Percentiles rank a stretch among this genome's conserved stretches.
These are phyloP conservation scores for Paramecium primaurelia DNA, from an alignment of 73 alveolate genomes.

Conservation along the genomic window DNA sequence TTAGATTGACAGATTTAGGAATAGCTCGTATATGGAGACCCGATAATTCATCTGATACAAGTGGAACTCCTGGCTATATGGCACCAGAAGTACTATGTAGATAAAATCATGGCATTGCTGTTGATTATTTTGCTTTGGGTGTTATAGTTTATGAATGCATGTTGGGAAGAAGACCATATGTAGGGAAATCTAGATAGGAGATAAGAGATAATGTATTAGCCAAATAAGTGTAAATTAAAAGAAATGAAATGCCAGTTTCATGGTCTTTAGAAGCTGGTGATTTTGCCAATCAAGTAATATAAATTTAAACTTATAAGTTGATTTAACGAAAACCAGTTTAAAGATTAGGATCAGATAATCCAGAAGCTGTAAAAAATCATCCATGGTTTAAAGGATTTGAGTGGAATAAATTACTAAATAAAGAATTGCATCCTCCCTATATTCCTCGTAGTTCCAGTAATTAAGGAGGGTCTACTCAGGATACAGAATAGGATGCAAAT, in stretches of 20 bases:
- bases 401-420: slow-evolving; percentile 56
- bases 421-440: slow-evolving; percentile 46
- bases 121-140: slow-evolving; percentile 83
- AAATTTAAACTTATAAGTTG: slow-evolving; percentile 40
- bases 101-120: slow-evolving; percentile 83
- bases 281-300: slow-evolving; percentile 74
- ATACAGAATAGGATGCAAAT: slow-evolving; percentile 61
- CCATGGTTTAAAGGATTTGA: slow-evolving; percentile 69
- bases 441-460: slow-evolving; percentile 42
- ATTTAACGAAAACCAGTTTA: slow-evolving; percentile 62
- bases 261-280: slow-evolving; percentile 87
- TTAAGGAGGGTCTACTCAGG: slow-evolving; percentile 63
- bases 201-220: slow-evolving; percentile 84
- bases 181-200: slow-evolving; percentile 85
- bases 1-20: slow-evolving; percentile 94
- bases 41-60: slow-evolving; percentile 90
- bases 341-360: slow-evolving; percentile 68
- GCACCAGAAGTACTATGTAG: slow-evolving; percentile 87
- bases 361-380: slow-evolving; percentile 67
- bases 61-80: slow-evolving; percentile 89
- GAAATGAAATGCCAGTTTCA: slow-evolving; percentile 68
- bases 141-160: slow-evolving; percentile 80
- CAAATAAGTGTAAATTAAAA: slow-evolving; percentile 72
- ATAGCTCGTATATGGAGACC: slow-evolving; percentile 87
- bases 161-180: slow-evolving; percentile 79